Conservation (phyloP, 1,139 yeast species). For the Torulaspora globosa region DNA sequence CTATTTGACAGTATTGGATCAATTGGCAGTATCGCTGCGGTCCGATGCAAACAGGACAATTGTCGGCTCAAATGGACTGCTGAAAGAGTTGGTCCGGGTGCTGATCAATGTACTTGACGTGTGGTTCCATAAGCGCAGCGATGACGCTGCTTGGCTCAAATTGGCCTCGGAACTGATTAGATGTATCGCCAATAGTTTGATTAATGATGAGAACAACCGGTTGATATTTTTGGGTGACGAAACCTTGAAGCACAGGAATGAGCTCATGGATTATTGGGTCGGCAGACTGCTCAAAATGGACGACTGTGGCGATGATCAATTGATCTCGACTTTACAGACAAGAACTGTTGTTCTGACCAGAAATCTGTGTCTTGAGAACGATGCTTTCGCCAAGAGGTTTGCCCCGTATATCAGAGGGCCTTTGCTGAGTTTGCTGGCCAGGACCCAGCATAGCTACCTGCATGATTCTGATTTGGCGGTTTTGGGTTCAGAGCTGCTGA, state of each 20-base stretch:
- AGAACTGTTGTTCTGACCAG: conserved; percentile 29
- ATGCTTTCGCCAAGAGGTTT: conserved; percentile 17
- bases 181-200: conserved; percentile 34
- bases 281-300: conserved; percentile 17
- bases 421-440: conserved; percentile 16
- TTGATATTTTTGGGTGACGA: conserved; percentile 18
- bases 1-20: conserved; percentile 27
- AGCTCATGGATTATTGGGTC: conserved; percentile 21
- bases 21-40: conserved; percentile 33
- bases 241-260: conserved; percentile 7
- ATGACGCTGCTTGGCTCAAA: conserved; percentile 15
- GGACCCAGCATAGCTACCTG: conserved; percentile 12
- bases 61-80: conserved; percentile 30
- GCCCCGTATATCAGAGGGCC: conserved; percentile 17
- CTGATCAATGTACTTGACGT: conserved; percentile 16
- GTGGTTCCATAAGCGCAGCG: conserved; percentile 12
- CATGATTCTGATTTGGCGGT: conserved; percentile 21
- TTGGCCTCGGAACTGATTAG: conserved; percentile 32
- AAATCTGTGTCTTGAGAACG: conserved; percentile 31
- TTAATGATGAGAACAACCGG: conserved; percentile 34
- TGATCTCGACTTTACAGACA: conserved; percentile 24
- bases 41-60: conserved; percentile 31
- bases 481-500: conserved; percentile 25
- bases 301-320: conserved; percentile 11
- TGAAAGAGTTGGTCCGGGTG: conserved; percentile 21